Percentiles rank a stretch among this genome's conserved stretches.
These are phyloP conservation scores for Thelephora aurantiotincta DNA, from an alignment of 768 basidiomycete species.

Conservation along the genomic window DNA sequence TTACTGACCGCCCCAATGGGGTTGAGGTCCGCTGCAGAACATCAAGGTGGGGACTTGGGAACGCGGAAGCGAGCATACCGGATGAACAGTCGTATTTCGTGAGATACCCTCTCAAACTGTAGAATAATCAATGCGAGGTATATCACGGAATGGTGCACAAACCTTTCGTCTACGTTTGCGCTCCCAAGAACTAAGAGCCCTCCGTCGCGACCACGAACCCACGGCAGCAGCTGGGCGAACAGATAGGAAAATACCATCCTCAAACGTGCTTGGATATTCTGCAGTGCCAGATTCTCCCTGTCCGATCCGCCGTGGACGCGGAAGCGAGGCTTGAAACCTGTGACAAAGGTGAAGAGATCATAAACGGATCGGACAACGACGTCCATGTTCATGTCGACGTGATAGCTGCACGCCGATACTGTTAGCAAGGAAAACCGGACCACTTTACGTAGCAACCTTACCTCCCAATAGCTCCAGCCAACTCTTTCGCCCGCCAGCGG, in stretches of 20 bases:
- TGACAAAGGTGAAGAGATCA: constrained; percentile 74
- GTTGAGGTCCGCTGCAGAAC: constrained; percentile 76
- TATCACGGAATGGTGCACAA: neutral
- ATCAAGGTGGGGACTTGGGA: neutral
- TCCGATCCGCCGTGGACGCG: constrained; percentile 73
- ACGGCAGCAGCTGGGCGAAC: constrained; percentile 90
- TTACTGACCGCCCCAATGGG: constrained; percentile 98
- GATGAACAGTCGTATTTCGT: constrained; percentile 98
- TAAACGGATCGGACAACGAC: constrained; percentile 72
- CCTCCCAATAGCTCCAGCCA: constrained; percentile 86
- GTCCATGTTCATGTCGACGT: constrained; percentile 95
- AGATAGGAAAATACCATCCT: constrained; percentile 92
- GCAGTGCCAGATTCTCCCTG: constrained; percentile 90
- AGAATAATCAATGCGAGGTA: neutral
- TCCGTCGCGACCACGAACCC: constrained; percentile 73
- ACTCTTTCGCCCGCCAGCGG: constrained; percentile 68
- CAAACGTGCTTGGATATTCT: constrained; percentile 93
- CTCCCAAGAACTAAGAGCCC: constrained; percentile 92
- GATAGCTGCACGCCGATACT: constrained; percentile 47
- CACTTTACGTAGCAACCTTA: constrained; percentile 18
- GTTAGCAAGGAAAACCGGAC: neutral
- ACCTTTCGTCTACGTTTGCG: constrained; percentile 98
- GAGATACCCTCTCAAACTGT: constrained; percentile 84
- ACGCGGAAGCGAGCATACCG: constrained; percentile 25
- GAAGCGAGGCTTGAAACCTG: constrained; percentile 59